Evolutionary conservation across 768 basidiomycete genomes (phyloP).

Genomic region (Lactarius trivialis): DNA sequence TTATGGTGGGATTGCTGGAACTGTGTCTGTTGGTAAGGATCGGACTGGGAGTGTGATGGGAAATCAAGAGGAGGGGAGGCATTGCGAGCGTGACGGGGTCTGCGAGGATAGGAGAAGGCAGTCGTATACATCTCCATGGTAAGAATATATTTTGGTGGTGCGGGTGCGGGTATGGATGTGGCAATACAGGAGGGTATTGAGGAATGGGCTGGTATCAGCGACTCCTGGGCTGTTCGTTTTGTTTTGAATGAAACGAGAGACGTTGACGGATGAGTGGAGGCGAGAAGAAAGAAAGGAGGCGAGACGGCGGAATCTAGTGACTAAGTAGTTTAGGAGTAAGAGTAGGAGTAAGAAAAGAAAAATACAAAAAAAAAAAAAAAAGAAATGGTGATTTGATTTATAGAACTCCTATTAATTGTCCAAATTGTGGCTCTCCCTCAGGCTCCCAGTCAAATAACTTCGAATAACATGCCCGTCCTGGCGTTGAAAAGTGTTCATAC

Average conservation of each 20-base stretch:
- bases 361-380: not conserved
- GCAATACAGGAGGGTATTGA: constrained; percentile 23
- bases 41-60: constrained; percentile 41
- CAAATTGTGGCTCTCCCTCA: constrained; percentile 43
- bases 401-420: constrained; percentile 9
- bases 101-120: constrained; percentile 87
- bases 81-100: constrained; percentile 63
- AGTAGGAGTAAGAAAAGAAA: not conserved
- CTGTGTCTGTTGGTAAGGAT: constrained; percentile 33
- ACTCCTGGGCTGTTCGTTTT: constrained; percentile 18
- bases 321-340: constrained; percentile 15
- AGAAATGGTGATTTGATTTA: not conserved
- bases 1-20: constrained; percentile 29
- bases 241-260: constrained; percentile 18
- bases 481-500: constrained; percentile 62
- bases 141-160: constrained; percentile 27
- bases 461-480: constrained; percentile 48
- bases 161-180: constrained; percentile 26
- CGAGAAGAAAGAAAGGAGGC: constrained; percentile 20
- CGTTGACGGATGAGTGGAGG: constrained; percentile 11
- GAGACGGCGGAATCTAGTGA: constrained; percentile 16
- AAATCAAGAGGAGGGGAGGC: constrained; percentile 60
- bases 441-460: constrained; percentile 60
- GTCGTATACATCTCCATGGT: constrained; percentile 93
- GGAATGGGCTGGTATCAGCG: constrained; percentile 21